A percentile compares a stretch with the other conserved stretches of the same genome.
phyloP scores from a whole-genome alignment of 495 filamentous ascomycete species.

The Tuber borchii region DNA sequence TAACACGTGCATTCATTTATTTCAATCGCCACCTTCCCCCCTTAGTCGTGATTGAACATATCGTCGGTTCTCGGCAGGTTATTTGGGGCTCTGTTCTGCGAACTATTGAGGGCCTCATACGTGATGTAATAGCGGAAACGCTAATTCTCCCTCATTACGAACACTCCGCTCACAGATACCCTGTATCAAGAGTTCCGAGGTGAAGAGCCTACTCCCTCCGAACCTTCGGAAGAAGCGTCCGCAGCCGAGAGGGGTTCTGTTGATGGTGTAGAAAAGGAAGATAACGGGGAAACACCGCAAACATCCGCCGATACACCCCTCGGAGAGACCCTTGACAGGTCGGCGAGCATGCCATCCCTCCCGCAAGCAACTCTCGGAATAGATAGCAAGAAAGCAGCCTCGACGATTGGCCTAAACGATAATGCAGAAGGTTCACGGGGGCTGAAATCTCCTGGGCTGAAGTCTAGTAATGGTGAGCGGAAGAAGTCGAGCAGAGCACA shows the following conservation, averaged over 20 bases:
- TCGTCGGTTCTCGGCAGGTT: conserved; percentile 90
- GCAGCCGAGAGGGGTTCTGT: conserved; percentile 49
- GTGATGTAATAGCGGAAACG: conserved; percentile 86
- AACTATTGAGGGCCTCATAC: conserved; percentile 87
- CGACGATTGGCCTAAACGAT: conserved; percentile 45
- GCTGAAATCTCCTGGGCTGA: conserved; percentile 27
- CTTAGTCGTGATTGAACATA: conserved; percentile 93
- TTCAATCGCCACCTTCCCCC: no score
- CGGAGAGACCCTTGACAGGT: conserved; percentile 16
- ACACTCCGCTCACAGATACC: conserved; percentile 81
- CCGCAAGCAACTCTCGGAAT: conserved; percentile 9
- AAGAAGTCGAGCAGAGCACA: conserved; percentile 32
- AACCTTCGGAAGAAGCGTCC: conserved; percentile 37
- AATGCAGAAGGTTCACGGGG: conserved; percentile 49
- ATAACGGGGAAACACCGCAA: conserved; percentile 36
- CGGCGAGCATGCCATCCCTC: conserved; percentile 29
- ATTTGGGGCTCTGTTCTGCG: conserved; percentile 86
- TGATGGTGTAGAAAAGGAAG: conserved; percentile 53
- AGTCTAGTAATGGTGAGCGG: conserved; percentile 31
- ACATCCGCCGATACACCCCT: conserved; percentile 11
- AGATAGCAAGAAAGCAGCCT: conserved; percentile 28
- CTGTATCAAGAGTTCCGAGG: conserved; percentile 69
- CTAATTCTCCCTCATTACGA: conserved; percentile 92
- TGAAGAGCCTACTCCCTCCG: conserved; percentile 47
- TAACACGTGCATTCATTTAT: no score